phyloP scores from a whole-genome alignment of 768 basidiomycete species.

The Suillus variegatus region DNA sequence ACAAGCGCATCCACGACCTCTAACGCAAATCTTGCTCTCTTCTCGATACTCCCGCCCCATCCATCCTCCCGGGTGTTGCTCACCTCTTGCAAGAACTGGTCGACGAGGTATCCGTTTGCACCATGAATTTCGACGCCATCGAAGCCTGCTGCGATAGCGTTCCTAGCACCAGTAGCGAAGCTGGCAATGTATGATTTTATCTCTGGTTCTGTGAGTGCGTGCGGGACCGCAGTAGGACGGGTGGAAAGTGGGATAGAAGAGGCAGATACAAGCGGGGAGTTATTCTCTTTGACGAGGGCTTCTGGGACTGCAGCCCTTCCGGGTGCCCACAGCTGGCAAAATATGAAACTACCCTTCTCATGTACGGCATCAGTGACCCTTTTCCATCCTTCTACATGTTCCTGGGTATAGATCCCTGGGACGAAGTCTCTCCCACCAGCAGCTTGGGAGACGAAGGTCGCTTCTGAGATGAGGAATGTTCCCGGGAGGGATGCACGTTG shows the following conservation, averaged over 20 bases:
- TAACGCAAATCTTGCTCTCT: conserved; percentile 46
- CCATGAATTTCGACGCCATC: conserved; percentile 52
- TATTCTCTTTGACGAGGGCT: conserved; percentile 16
- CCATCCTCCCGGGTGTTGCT: conserved; percentile 46
- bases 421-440: conserved; percentile 35
- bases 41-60: conserved; percentile 54
- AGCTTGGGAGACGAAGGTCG: conserved; percentile 36
- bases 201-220: conserved; percentile 42
- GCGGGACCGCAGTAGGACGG: conserved; percentile 28
- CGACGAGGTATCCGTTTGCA: conserved; percentile 35
- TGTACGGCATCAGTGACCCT: conserved; percentile 46
- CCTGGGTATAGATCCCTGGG: conserved; percentile 51
- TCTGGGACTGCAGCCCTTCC: conserved; percentile 36
- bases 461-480: conserved; percentile 48
- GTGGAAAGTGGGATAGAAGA: conserved; percentile 23
- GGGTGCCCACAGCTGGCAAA: conserved; percentile 50
- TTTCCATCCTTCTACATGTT: conserved; percentile 60
- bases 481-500: conserved; percentile 40
- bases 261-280: conserved; percentile 25
- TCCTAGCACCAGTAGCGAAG: conserved; percentile 50
- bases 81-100: conserved; percentile 44
- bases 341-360: conserved; percentile 42
- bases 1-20: conserved; percentile 44
- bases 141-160: conserved; percentile 61
- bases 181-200: conserved; percentile 45